Evolutionary conservation across 352 stramenopile species (phyloP), one percentile per base, ranked within the genome.

Genomic region (Phytophthora cactorum): DNA sequence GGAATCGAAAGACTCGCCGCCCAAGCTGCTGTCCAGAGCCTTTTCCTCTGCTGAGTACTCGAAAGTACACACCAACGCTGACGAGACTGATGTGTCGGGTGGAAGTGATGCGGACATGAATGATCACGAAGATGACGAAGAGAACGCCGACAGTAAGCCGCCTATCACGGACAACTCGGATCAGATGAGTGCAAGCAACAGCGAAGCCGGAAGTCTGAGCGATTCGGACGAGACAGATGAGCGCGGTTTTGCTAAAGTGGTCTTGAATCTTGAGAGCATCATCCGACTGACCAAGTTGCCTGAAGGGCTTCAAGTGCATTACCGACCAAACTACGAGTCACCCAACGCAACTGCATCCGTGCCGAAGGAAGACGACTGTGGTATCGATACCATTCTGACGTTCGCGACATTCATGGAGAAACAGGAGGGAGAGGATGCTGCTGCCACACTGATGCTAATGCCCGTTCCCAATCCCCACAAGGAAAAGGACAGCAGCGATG

Each of bases 191-290:
- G 70, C 57, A 15, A 69, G 65, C 34, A 74, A 77, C 32, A 89
- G 71, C 41, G 81, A 89, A 54, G 69, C 53, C 7, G 73, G 75
- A 12, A 81, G 68, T 39, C 74, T 74, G 15, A 73, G 52, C 27
- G 77, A 65, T 41, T 85, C 70, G 6, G 79, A 89, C 28, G 77
- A 86, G 27, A 82, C 61, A 14, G 70, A 79, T 15, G 74, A 82
- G 4, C 66, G 70, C 1, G 70, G 78, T 6, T 89, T 89, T 41
- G 75, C 78, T 0, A 88, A 90, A 52, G 74, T 93, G 39, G 68
- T 81, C 10, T 66, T 95, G 5, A 87, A 95, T 69, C 62, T 95
- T 4, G 87, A 95, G 53, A 93, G 85, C 47, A 95, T 95, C 60
- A 92, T 95, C 50, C 84, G 87, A 10, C 72, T 93, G 29, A 95